phyloP scores from a whole-genome alignment of 106 monocot species.

The Acorus calamus region DNA sequence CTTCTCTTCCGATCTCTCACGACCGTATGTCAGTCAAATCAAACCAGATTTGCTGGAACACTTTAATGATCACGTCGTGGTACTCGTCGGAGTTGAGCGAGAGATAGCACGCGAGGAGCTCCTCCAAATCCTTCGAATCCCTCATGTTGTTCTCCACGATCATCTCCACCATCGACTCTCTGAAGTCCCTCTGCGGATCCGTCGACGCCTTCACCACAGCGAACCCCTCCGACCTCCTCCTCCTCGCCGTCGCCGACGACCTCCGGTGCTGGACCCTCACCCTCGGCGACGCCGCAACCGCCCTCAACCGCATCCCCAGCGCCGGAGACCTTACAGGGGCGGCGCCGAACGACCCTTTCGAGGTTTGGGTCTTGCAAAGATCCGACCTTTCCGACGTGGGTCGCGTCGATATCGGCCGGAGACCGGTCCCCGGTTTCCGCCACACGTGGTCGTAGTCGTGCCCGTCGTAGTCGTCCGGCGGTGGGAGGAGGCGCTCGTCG shows the following conservation, averaged over 20 bases:
- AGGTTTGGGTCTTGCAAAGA: too few species aligned
- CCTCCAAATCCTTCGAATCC: conserved; percentile 48
- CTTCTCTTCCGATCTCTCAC: too few species aligned
- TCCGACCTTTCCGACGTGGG: too few species aligned
- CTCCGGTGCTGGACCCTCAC: too few species aligned
- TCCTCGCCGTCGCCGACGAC: background rate
- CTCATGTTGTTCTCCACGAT: conserved; percentile 64
- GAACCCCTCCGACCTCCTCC: conserved; percentile 27
- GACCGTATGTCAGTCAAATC: conserved; percentile 22
- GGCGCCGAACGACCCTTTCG: too few species aligned
- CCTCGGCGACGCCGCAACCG: too few species aligned
- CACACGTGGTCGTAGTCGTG: background rate
- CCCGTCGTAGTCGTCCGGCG: background rate
- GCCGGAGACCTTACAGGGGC: too few species aligned
- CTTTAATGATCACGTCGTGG: conserved; percentile 68
- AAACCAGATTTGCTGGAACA: conserved; percentile 74
- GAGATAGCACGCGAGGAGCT: conserved; percentile 73
- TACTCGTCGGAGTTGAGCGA: conserved; percentile 69
- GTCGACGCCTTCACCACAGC: conserved; percentile 60
- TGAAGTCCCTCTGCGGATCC: conserved; percentile 67
- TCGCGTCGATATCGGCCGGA: too few species aligned
- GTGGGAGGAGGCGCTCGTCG: background rate
- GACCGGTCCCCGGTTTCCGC: conserved; percentile 3
- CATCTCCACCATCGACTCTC: conserved; percentile 92
- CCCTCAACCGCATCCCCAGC: too few species aligned